Base-by-base conservation (phyloP, 176 grass and related monocot species). In the Bothriochloa decipiens region DNA sequence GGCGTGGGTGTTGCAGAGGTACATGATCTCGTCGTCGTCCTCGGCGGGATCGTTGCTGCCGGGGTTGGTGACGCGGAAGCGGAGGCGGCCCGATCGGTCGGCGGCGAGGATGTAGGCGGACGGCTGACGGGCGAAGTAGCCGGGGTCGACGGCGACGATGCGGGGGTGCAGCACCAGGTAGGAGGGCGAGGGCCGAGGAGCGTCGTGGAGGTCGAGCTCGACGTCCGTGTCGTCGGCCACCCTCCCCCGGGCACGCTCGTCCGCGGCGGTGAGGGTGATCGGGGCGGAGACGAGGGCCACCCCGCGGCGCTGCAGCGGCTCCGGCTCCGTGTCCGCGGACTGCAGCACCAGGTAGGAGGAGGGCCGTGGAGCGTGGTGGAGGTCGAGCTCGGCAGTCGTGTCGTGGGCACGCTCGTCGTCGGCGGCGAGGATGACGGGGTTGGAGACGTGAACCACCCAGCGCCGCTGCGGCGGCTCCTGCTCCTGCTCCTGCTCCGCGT, bases 1-100 rank as follows among this genome's bases (percentile, higher is more conserved):
- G 0, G 47, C n/a, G 67, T 18, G 49, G 36, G 37, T 52, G 25
- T 82, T 37, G 81, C 68, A 62, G 53, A 82, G 15, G 81, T 63
- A 82, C 14, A 50, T 50, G 47, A 16, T 3, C 0, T 32, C 29
- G 29, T 32, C 29, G 29, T 16, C 7, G 14, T 50, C 47, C 47
- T 50, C 47, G 53, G 1, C 17, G 47, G 26, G 4, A 3, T 15
- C 1, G 65, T 18, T 1, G 66, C 0, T 3, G 70, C 6, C 2
- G 7, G 33, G 33, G 1, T 12, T 11, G 12, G 74, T 11, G 6
- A 29, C 17, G 64, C 1, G n/a, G 64, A 81, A 2, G 43, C 52
- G 18, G 43, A 68, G 20, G 62, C 42, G 26, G 27, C 15, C 15
- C 45, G 45, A 47, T 17, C 28, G 13, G 17, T 50, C 11, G 2